Evolutionary conservation across 306 rosid genomes (phyloP).

Genomic region (Acacia acuminata): DNA sequence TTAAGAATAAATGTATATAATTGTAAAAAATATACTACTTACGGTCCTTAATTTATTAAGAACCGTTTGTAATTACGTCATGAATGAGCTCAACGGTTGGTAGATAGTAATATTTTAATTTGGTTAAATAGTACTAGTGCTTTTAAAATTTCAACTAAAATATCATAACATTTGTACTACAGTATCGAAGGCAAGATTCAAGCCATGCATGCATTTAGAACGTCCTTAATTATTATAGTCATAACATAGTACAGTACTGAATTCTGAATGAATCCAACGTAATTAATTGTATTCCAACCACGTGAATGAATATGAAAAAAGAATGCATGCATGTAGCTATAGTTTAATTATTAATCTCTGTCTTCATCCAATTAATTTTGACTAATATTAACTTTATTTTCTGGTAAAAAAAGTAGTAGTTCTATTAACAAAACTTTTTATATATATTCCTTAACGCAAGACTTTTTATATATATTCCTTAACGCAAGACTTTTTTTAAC

Average conservation of each 20-base stretch:
- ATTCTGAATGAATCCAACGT: not conserved
- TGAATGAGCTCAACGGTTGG: too few relatives aligned
- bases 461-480: too few relatives aligned
- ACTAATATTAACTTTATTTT: not conserved
- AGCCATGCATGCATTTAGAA: not conserved
- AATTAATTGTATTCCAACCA: not conserved
- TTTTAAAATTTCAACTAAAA: not conserved
- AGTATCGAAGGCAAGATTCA: not conserved
- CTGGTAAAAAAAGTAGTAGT: not conserved
- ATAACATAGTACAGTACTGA: not conserved
- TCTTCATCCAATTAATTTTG: slow-evolving; percentile 12
- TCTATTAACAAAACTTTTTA: too few relatives aligned
- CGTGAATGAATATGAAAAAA: not conserved
- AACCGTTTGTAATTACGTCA: too few relatives aligned
- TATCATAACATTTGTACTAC: not conserved
- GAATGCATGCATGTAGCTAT: not conserved
- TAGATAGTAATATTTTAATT: too few relatives aligned
- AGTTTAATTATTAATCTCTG: not conserved
- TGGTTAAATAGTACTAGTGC: too few relatives aligned
- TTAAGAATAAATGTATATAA: too few relatives aligned
- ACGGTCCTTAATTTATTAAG: too few relatives aligned
- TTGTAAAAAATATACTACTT: too few relatives aligned
- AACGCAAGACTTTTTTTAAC: too few relatives aligned
- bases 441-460: too few relatives aligned
- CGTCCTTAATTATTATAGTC: not conserved